These are phyloP conservation scores for Lepidopterella palustris DNA, from an alignment of 495 filamentous ascomycete species.

Conservation along the genomic window DNA sequence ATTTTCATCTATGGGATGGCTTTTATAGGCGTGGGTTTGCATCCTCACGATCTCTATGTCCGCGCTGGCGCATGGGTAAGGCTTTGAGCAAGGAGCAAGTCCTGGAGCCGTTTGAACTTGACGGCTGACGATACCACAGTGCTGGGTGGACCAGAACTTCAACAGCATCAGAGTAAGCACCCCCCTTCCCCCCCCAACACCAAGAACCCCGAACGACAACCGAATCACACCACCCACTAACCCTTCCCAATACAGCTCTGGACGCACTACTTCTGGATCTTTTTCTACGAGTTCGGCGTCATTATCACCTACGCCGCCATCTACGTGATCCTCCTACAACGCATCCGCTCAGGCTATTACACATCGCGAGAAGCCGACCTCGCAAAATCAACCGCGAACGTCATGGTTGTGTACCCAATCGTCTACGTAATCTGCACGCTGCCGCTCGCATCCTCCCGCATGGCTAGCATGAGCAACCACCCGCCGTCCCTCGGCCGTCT, in stretches of 20 bases:
- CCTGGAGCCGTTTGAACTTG: background rate
- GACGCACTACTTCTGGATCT: constrained; percentile 77
- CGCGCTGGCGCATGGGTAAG: constrained; percentile 26
- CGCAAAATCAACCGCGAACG: constrained; percentile 20
- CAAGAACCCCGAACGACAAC: too few relatives aligned
- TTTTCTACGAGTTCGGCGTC: constrained; percentile 60
- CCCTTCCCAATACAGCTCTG: constrained; percentile 49
- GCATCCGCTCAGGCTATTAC: constrained; percentile 23
- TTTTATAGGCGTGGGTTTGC: constrained; percentile 10
- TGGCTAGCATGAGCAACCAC: constrained; percentile 54
- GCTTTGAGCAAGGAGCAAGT: background rate
- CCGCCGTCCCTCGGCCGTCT: constrained; percentile 53
- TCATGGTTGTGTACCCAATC: constrained; percentile 71
- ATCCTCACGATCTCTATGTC: constrained; percentile 18
- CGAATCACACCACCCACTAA: background rate
- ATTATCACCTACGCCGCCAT: constrained; percentile 60
- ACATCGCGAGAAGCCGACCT: constrained; percentile 10
- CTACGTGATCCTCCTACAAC: constrained; percentile 41
- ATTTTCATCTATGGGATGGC: constrained; percentile 18
- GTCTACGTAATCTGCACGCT: constrained; percentile 68
- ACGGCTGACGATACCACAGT: constrained; percentile 8
- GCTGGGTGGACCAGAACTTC: constrained; percentile 28
- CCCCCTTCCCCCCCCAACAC: background rate
- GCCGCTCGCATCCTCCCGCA: constrained; percentile 63
- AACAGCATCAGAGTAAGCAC: constrained; percentile 5